These are phyloP conservation scores for Davidsoniella eucalypti DNA, from an alignment of 2,329 filamentous ascomycete species.

Conservation along the genomic window DNA sequence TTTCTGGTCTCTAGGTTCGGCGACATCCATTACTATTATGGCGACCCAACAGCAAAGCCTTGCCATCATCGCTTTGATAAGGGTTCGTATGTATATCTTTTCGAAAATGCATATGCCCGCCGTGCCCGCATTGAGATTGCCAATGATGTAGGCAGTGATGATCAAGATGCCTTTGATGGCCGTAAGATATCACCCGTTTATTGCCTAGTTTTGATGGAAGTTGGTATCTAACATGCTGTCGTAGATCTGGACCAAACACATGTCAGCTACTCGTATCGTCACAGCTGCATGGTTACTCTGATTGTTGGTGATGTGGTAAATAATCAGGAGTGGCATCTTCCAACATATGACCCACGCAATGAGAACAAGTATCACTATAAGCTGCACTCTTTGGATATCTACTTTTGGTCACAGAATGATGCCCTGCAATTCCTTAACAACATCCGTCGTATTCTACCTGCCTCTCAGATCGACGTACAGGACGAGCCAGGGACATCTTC, in stretches of 20 bases:
- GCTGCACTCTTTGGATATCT: slow-evolving; percentile 59
- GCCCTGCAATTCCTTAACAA: slow-evolving; percentile 54
- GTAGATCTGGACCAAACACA: slow-evolving; percentile 48
- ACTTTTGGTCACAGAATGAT: slow-evolving; percentile 64
- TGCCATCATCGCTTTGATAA: slow-evolving; percentile 71
- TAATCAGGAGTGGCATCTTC: slow-evolving; percentile 56
- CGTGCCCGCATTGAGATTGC: slow-evolving; percentile 60
- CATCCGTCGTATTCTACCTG: slow-evolving; percentile 46
- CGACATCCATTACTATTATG: slow-evolving; percentile 67
- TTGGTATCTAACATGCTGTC: slow-evolving; percentile 43
- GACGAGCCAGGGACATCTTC: slow-evolving; percentile 43
- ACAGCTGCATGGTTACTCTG: slow-evolving; percentile 54
- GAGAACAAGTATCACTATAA: slow-evolving; percentile 67
- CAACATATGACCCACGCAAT: slow-evolving; percentile 53
- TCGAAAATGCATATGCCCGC: slow-evolving; percentile 52
- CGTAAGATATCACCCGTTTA: slow-evolving; percentile 32
- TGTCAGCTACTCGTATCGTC: slow-evolving; percentile 56
- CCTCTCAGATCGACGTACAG: slow-evolving; percentile 42
- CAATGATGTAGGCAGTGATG: slow-evolving; percentile 54
- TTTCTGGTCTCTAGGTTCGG: slow-evolving; percentile 39
- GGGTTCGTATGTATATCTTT: slow-evolving; percentile 64
- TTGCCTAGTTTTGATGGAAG: slow-evolving; percentile 37
- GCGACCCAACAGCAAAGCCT: slow-evolving; percentile 46
- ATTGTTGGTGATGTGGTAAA: slow-evolving; percentile 35
- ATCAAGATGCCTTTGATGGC: slow-evolving; percentile 68